phyloP scores from a whole-genome alignment of 2,329 filamentous ascomycete species.

The Cryphonectria radicalis region DNA sequence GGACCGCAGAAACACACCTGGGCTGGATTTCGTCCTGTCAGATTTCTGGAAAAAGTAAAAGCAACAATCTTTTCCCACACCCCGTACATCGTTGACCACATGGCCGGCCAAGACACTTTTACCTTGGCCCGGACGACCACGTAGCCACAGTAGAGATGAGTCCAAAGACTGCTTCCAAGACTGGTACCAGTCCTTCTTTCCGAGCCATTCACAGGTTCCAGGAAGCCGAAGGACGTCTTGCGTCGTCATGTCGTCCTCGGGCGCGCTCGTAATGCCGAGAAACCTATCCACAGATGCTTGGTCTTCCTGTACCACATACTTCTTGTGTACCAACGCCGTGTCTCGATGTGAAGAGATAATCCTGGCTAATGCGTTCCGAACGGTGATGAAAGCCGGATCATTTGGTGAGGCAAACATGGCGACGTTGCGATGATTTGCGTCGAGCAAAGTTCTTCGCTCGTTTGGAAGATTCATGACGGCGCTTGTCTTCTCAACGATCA shows the following conservation, averaged over 20 bases:
- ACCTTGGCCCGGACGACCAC: slow-evolving; percentile 32
- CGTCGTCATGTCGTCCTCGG: slow-evolving; percentile 31
- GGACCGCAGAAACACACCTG: slow-evolving; percentile 34
- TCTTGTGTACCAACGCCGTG: no score
- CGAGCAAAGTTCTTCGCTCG: slow-evolving; percentile 35
- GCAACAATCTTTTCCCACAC: slow-evolving; percentile 22
- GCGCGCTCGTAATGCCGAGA: slow-evolving; percentile 21
- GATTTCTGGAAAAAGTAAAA: slow-evolving; percentile 32
- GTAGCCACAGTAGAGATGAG: slow-evolving; percentile 29
- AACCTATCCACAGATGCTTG: slow-evolving; percentile 17
- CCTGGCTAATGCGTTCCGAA: slow-evolving; percentile 36
- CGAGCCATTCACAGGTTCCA: slow-evolving; percentile 29
- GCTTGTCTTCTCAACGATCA: slow-evolving; percentile 40
- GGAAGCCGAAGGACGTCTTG: slow-evolving; percentile 21
- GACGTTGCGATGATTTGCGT: slow-evolving; percentile 39
- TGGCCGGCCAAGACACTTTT: slow-evolving; percentile 32
- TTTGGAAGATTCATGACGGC: slow-evolving; percentile 38
- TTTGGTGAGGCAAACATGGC: slow-evolving; percentile 34
- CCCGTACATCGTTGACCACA: slow-evolving; percentile 29
- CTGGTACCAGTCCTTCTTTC: slow-evolving; percentile 12
- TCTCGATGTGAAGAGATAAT: slow-evolving; percentile 20
- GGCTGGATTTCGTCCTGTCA: slow-evolving; percentile 45
- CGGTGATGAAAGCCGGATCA: slow-evolving; percentile 35
- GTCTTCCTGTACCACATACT: slow-evolving; percentile 2
- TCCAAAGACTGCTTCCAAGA: slow-evolving; percentile 23